Conservation (phyloP, 2,329 filamentous ascomycete genomes). For the Apiospora saccharicola region DNA sequence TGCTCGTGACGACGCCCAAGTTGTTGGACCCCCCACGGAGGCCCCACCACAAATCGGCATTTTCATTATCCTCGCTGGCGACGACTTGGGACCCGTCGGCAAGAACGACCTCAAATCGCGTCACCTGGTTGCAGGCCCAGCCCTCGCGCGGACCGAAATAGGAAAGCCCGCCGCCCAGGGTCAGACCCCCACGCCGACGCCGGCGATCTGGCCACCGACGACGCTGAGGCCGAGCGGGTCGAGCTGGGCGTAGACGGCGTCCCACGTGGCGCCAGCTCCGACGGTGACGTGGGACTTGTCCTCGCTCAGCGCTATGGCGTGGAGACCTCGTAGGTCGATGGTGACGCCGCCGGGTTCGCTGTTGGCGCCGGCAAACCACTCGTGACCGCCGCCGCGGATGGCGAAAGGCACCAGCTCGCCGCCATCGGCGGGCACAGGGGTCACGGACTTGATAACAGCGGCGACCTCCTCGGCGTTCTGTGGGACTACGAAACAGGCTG, state of each 20-base stretch:
- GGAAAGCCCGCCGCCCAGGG: conserved; percentile 31
- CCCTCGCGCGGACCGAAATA: conserved; percentile 38
- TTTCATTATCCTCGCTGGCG: background rate
- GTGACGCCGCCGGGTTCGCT: background rate
- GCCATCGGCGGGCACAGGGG: background rate
- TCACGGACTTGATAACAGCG: background rate
- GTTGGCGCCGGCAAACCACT: background rate
- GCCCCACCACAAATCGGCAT: background rate
- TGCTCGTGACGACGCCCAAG: conserved; percentile 29
- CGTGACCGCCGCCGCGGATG: background rate
- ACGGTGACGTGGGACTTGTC: too few species aligned
- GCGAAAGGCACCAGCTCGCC: background rate
- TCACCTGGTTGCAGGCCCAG: conserved; percentile 46
- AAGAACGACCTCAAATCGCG: conserved; percentile 48
- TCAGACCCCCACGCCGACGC: conserved; percentile 32
- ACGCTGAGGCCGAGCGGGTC: background rate
- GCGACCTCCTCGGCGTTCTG: background rate
- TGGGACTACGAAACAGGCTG: background rate
- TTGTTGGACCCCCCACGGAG: conserved; percentile 37
- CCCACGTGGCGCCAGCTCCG: too few species aligned
- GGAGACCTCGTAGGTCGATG: too few species aligned
- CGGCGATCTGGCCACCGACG: conserved; percentile 21
- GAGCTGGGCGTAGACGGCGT: background rate
- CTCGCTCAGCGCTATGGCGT: too few species aligned
- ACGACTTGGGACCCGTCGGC: conserved; percentile 30